Evolutionary conservation across 1,284 basidiomycete species (phyloP), one percentile per base, ranked within the genome.

Genomic region (Golubevia pallescens): DNA sequence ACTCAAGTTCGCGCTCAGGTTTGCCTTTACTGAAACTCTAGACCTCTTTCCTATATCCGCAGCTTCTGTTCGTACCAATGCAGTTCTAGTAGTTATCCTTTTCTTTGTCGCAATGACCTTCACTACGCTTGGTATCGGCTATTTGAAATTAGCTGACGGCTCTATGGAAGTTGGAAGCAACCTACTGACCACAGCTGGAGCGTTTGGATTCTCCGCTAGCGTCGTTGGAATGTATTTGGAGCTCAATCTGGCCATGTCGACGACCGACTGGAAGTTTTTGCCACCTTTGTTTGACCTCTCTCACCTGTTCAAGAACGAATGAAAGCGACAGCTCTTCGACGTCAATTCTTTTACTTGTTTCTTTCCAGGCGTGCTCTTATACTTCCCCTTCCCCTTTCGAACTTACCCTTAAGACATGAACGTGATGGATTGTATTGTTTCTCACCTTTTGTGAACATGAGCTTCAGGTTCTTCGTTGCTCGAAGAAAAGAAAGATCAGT

Each of bases 41-140:
- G n/a, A n/a, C n/a, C n/a, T n/a, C n/a, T n/a, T n/a, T n/a, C n/a
- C n/a, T n/a, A n/a, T n/a, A n/a, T n/a, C n/a, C 5, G 34, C 34
- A 14, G 75, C 75, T 0, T 59, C 73, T 7, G 58, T 73, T 57
- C 20, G 73, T 1, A 77, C 75, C n/a, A 77, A 77, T 54, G 71
- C 73, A 0, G 68, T 71, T 13, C 63, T 77, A 13, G 73, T 77
- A 20, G 69, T 69, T 67, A 77, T 77, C 51, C 51, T 77, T 10
- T 60, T 75, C 53, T 75, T 71, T 52, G 73, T 77, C 34, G 75
- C 75, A 0, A 63, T 74, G 32, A 68, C 73, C 0, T 77, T 77
- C 51, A 55, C 24, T 23, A 62, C 63, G 14, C 57, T 77, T 3
- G 66, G 68, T 3, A 70, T 68, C 8, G 70, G 70, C 0, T 77